Percentiles rank a stretch among this genome's conserved stretches.
These are phyloP conservation scores for Cyberlindnera amylophila DNA, from an alignment of 805 yeast genomes.

Conservation along the genomic window DNA sequence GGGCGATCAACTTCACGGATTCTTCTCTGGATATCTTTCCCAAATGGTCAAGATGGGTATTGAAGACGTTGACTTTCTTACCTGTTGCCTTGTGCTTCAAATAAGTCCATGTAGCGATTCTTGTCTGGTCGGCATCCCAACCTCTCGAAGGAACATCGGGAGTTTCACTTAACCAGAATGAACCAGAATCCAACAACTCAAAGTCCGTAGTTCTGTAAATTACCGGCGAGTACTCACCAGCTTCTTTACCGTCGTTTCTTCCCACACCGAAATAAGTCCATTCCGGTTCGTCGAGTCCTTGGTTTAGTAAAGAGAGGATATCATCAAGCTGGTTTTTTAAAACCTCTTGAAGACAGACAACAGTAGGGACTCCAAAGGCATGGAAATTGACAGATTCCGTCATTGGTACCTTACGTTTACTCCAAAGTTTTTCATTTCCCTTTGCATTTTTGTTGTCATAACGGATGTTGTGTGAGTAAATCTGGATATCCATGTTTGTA, in stretches of 20 bases:
- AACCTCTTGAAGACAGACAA: conserved; percentile 49
- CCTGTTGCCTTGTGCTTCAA: conserved; percentile 25
- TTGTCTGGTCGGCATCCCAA: conserved; percentile 43
- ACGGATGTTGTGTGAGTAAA: conserved; percentile 44
- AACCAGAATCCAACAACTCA: conserved; percentile 36
- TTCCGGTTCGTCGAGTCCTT: conserved; percentile 20
- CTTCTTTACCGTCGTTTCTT: conserved; percentile 46
- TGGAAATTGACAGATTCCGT: conserved; percentile 39
- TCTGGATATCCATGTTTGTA: conserved; percentile 7
- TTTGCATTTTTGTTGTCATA: conserved; percentile 36
- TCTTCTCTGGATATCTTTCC: conserved; percentile 43
- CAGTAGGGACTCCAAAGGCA: conserved; percentile 30
- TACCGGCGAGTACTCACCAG: conserved; percentile 52
- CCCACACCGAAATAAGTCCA: conserved; percentile 50
- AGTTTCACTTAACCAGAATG: conserved; percentile 52
- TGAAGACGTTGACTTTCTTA: conserved; percentile 31
- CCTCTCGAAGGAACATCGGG: conserved; percentile 51
- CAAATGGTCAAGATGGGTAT: conserved; percentile 49
- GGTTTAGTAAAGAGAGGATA: conserved; percentile 31
- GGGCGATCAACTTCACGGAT: conserved; percentile 41
- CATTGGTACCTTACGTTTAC: conserved; percentile 35
- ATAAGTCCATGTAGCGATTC: conserved; percentile 37
- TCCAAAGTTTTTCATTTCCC: conserved; percentile 44
- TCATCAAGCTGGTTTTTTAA: conserved; percentile 44
- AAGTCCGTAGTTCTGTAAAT: conserved; percentile 37